phyloP scores from a whole-genome alignment of 805 yeast species.

The Kodamaea hsintzibuensis region DNA sequence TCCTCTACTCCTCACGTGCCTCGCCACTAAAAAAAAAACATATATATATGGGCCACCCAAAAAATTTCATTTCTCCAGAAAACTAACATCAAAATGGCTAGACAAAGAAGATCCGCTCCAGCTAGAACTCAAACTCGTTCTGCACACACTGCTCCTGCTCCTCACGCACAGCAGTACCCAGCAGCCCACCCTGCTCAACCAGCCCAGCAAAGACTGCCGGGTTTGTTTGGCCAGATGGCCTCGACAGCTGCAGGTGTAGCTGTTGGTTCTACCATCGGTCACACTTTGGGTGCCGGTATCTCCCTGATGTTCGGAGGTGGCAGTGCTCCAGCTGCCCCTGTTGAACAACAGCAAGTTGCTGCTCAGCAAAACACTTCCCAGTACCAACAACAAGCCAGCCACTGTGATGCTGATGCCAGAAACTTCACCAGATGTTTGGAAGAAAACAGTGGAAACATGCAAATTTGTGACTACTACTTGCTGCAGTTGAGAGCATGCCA shows the following conservation, averaged over 20 bases:
- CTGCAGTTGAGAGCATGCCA: conserved; percentile 98
- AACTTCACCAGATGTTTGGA: conserved; percentile 93
- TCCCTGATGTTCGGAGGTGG: conserved; percentile 87
- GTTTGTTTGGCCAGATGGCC: conserved; percentile 96
- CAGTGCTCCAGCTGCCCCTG: conserved; percentile 49
- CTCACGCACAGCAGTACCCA: conserved; percentile 24
- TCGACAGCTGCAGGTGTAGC: conserved; percentile 99
- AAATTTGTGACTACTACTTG: conserved; percentile 93
- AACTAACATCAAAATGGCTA: conserved; percentile 35
- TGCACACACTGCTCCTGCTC: conserved; percentile 74
- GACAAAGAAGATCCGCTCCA: conserved; percentile 55
- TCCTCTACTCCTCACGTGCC: conserved; percentile 8
- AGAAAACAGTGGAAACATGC: conserved; percentile 94
- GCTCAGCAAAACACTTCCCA: conserved; percentile 39
- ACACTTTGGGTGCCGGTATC: conserved; percentile 93
- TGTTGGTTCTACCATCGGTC: conserved; percentile 96
- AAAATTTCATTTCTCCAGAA: conserved; percentile 2
- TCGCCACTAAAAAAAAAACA: conserved; percentile 1
- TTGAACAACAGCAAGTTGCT: conserved; percentile 49
- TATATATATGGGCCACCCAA: background rate
- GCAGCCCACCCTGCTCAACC: conserved; percentile 50
- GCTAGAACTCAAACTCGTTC: conserved; percentile 59
- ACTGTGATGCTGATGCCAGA: conserved; percentile 93
- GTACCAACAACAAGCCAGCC: conserved; percentile 45
- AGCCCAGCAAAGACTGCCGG: conserved; percentile 60